These are phyloP conservation scores for Meira nashicola DNA, from an alignment of 1,284 basidiomycete species.

Conservation along the genomic window DNA sequence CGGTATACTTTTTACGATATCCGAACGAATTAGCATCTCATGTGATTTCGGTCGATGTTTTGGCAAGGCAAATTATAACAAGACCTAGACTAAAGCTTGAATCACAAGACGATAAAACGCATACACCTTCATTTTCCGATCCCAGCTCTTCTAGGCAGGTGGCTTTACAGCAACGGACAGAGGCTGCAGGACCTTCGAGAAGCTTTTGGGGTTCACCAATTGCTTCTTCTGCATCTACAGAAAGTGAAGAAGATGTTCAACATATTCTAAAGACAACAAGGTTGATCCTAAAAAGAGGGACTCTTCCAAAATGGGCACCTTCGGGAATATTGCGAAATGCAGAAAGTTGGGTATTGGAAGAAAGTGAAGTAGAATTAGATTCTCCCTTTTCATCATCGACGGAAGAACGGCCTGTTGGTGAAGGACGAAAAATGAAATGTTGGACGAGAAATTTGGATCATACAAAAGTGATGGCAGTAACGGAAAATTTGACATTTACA, in stretches of 20 bases:
- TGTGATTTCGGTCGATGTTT: conserved; percentile 88
- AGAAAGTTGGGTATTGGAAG: conserved; percentile 51
- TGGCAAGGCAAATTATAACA: conserved; percentile 62
- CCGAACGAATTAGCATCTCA: conserved; percentile 94
- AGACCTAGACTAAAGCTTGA: conserved; percentile 14
- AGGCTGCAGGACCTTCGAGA: not conserved
- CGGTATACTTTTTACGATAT: conserved; percentile 92
- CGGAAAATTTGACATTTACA: conserved; percentile 36
- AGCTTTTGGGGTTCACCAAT: conserved; percentile 24
- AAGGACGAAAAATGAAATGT: conserved; percentile 39
- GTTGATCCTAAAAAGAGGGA: conserved; percentile 84
- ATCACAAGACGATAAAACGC: not conserved
- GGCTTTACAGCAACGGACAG: not conserved
- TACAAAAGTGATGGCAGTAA: conserved; percentile 44
- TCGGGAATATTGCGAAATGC: conserved; percentile 63
- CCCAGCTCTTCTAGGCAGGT: not conserved
- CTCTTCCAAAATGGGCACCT: conserved; percentile 84
- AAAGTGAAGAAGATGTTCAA: conserved; percentile 25
- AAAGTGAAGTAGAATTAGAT: conserved; percentile 50
- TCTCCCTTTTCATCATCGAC: conserved; percentile 2
- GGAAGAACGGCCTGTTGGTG: not conserved
- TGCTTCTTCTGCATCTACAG: no score
- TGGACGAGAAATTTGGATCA: conserved; percentile 52
- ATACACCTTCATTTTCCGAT: not conserved
- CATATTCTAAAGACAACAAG: conserved; percentile 81